These are phyloP conservation scores for Tetrahymena malaccensis DNA, from an alignment of 73 alveolate species.

Conservation along the genomic window DNA sequence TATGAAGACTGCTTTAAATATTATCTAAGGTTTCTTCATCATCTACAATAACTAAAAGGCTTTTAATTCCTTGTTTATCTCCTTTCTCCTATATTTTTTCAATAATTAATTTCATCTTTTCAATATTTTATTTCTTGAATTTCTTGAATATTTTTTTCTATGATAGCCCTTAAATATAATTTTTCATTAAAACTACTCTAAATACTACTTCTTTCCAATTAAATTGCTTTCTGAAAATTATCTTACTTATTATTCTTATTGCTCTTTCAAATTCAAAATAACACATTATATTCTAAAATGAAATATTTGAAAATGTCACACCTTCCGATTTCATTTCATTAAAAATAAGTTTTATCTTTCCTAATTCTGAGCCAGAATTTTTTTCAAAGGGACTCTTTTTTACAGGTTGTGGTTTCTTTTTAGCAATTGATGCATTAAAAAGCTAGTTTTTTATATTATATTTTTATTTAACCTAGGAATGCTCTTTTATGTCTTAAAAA, in stretches of 20 bases:
- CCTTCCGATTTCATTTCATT: background rate
- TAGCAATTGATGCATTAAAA: background rate
- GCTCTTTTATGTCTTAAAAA: background rate
- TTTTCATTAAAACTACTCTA: background rate
- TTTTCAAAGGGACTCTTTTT: background rate
- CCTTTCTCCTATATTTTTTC: background rate
- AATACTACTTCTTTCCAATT: background rate
- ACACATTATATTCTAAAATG: background rate
- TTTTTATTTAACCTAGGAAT: background rate
- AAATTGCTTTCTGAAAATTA: background rate
- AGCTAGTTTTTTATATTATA: background rate
- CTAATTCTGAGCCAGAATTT: background rate
- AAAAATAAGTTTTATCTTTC: background rate
- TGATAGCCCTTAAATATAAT: background rate
- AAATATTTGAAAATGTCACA: background rate
- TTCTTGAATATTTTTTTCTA: background rate
- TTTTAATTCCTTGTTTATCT: background rate
- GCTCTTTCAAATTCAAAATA: background rate
- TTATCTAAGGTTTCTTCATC: background rate
- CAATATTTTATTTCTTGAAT: background rate
- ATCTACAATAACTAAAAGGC: background rate
- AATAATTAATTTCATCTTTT: background rate
- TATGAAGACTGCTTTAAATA: background rate
- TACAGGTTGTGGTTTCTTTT: background rate
- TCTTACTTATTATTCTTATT: background rate